Evolutionary conservation across 768 basidiomycete species (phyloP).

Genomic region (Tricholoma matsutake): DNA sequence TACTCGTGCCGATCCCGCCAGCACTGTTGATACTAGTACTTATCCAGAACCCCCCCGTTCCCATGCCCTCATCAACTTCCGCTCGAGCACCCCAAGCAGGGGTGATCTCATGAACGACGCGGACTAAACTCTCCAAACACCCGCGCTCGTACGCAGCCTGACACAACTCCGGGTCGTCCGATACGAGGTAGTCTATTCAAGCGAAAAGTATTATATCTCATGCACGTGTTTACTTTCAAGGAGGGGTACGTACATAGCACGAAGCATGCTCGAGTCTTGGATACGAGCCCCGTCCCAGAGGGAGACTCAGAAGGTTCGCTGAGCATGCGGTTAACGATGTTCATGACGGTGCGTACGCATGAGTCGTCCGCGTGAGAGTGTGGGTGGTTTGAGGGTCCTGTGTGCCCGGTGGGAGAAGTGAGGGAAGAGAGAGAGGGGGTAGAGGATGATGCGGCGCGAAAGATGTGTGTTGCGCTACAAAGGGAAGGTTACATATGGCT

Average conservation of each 20-base stretch:
- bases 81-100: slow-evolving; percentile 22
- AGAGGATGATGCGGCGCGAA: slow-evolving; percentile 42
- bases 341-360: slow-evolving; percentile 59
- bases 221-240: neutral
- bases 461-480: slow-evolving; percentile 55
- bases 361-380: slow-evolving; percentile 34
- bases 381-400: neutral
- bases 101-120: slow-evolving; percentile 51
- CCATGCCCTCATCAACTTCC: neutral
- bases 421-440: neutral
- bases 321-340: slow-evolving; percentile 64
- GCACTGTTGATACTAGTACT: neutral
- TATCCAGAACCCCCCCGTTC: neutral
- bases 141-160: slow-evolving; percentile 69
- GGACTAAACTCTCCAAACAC: slow-evolving; percentile 52
- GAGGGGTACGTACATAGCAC: slow-evolving; percentile 55
- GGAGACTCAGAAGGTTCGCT: slow-evolving; percentile 17
- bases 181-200: slow-evolving; percentile 56
- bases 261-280: slow-evolving; percentile 68
- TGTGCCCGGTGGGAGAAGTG: neutral
- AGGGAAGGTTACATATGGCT: neutral
- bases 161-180: slow-evolving; percentile 67
- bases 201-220: neutral
- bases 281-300: slow-evolving; percentile 15
- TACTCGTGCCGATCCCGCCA: neutral